Evolutionary conservation across 2,329 filamentous ascomycete species (phyloP).

Genomic region (Colletotrichum neosansevieriae): DNA sequence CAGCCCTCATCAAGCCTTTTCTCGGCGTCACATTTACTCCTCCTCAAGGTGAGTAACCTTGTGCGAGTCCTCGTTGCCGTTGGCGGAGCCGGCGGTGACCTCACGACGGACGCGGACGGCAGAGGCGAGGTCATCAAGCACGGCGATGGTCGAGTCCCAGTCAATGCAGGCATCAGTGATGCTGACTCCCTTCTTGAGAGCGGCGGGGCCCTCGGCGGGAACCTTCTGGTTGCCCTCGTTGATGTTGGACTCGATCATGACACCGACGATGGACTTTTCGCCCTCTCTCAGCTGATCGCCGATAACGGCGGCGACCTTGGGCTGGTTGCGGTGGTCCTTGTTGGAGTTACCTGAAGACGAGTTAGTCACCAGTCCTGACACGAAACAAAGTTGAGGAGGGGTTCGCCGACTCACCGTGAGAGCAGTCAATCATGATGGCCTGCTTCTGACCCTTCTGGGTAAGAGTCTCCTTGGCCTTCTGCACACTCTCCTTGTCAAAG

Average conservation of each 20-base stretch:
- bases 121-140: slow-evolving; percentile 87
- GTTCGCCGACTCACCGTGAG: slow-evolving; percentile 75
- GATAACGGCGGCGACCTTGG: slow-evolving; percentile 86
- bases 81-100: slow-evolving; percentile 54
- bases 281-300: slow-evolving; percentile 89
- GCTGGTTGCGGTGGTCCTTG: slow-evolving; percentile 98
- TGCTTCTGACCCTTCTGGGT: slow-evolving; percentile 85
- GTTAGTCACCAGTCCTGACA: neutral
- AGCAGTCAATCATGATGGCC: slow-evolving; percentile 98
- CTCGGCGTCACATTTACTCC: slow-evolving; percentile 52
- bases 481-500: slow-evolving; percentile 88
- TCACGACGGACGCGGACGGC: slow-evolving; percentile 82
- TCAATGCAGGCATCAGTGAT: slow-evolving; percentile 97
- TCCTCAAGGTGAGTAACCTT: slow-evolving; percentile 65
- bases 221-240: slow-evolving; percentile 92
- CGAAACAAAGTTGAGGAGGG: neutral
- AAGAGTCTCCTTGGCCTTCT: slow-evolving; percentile 81
- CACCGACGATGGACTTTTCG: slow-evolving; percentile 89
- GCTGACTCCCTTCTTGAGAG: slow-evolving; percentile 87
- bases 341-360: slow-evolving; percentile 82
- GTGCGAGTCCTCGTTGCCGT: slow-evolving; percentile 47
- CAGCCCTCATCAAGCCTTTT: neutral
- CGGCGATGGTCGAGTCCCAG: slow-evolving; percentile 86
- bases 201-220: slow-evolving; percentile 81
- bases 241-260: slow-evolving; percentile 99